Base-by-base conservation (phyloP, 176 grass and related monocot species). In the Carex myosuroides region DNA sequence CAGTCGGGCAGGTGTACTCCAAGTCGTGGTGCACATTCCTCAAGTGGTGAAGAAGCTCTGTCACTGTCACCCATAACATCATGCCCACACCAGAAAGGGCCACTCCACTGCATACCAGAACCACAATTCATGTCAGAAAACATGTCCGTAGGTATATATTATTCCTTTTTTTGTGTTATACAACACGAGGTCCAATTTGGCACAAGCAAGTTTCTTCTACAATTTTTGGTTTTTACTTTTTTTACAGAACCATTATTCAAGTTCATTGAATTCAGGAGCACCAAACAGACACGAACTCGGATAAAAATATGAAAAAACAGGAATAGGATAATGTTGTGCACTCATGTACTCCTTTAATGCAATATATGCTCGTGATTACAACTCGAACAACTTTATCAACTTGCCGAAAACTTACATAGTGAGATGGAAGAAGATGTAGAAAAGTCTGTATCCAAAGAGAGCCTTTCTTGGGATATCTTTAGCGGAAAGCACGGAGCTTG, bases 341-440 rank as follows among this genome's bases (percentile, higher is more conserved):
- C 42, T 24, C 20, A 74, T 74, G 42, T n/a, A 50, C 42, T 54
- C 12, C 1, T 48, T 46, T 48, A 21, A 6, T 76, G 48, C 48
- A 55, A 56, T 55, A 30, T 6, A 30, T 76, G n/a, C 3, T 11
- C 41, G 8, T 62, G 14, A 70, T 42, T 41, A 41, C 41, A 70
- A n/a, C 24, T 76, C 20, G 8, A 29, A 17, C 48, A 14, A 55
- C 44, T 48, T 10, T 8, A 48, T 48, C 44, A 48, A 48, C 46
- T 50, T 50, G 46, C 46, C 2, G 26, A 32, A 37, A 17, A 63
- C 85, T 92, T 94, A 94, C 92, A 85, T 61, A 33, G 85, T 58
- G 37, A 94, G 14, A 11, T 89, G 58, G 76, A 92, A 84, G 88
- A 94, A 92, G 54, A 87, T 62, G 58, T 80, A 80, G 56, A 97